A percentile compares a stretch with the other conserved stretches of the same genome.
Evolutionary conservation across 2,329 filamentous ascomycete species (phyloP).

Genomic region (Penicillium sp.): DNA sequence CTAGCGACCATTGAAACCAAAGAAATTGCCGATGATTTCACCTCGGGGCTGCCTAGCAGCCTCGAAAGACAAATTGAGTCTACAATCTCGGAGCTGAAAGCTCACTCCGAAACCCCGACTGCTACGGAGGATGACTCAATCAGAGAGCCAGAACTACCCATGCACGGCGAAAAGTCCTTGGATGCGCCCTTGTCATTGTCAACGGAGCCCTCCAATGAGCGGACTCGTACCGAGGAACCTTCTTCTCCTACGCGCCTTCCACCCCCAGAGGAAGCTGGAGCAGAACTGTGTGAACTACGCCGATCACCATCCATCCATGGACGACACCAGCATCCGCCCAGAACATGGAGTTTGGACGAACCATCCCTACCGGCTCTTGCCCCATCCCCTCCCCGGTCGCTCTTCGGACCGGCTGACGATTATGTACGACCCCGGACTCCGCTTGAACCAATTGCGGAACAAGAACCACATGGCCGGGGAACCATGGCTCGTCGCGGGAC

Average conservation of each 20-base stretch:
- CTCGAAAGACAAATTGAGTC: conserved; percentile 11
- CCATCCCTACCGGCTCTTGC: conserved; percentile 15
- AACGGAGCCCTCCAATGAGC: conserved; percentile 10
- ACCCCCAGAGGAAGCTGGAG: conserved; percentile 17
- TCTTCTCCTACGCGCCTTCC: conserved; percentile 19
- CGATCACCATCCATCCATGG: conserved; percentile 42
- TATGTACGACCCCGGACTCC: conserved; percentile 42
- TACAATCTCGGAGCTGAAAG: conserved; percentile 9
- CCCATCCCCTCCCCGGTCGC: conserved; percentile 33
- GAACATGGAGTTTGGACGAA: conserved; percentile 34
- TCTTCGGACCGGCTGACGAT: conserved; percentile 36
- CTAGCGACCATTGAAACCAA: conserved; percentile 34
- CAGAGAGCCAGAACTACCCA: conserved; percentile 13
- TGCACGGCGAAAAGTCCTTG: conserved; percentile 28
- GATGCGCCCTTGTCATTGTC: conserved; percentile 19
- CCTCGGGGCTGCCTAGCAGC: conserved; percentile 10
- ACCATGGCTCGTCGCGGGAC: conserved; percentile 38
- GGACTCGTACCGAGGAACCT: background rate
- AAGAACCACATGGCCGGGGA: conserved; percentile 43
- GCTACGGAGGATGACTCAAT: conserved; percentile 8
- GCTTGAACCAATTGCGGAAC: conserved; percentile 55
- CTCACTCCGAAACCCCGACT: conserved; percentile 1
- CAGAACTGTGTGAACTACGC: conserved; percentile 30
- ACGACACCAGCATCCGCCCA: conserved; percentile 28
- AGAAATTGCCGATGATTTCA: conserved; percentile 48